phyloP scores from a whole-genome alignment of 2,329 filamentous ascomycete genomes.

The Phialophora macrospora region DNA sequence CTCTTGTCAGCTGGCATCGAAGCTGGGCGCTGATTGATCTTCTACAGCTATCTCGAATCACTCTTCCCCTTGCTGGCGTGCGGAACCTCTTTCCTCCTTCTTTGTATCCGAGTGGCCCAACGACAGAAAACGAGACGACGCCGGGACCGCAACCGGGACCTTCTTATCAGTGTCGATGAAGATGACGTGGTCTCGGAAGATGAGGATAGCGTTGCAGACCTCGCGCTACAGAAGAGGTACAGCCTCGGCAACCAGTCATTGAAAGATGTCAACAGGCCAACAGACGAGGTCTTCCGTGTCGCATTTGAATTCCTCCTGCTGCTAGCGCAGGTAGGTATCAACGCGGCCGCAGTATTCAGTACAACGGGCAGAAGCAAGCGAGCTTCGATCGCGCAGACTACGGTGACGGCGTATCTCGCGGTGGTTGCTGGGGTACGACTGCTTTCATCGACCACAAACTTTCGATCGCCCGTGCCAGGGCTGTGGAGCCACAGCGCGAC shows the following conservation, averaged over 20 bases:
- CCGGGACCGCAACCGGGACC: slow-evolving; percentile 36
- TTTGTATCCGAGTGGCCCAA: slow-evolving; percentile 19
- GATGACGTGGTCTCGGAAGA: slow-evolving; percentile 61
- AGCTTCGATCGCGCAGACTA: slow-evolving; percentile 59
- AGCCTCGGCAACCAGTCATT: slow-evolving; percentile 56
- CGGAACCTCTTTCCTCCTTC: slow-evolving; percentile 66
- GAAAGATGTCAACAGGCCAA: slow-evolving; percentile 75
- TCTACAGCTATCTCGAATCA: slow-evolving; percentile 73
- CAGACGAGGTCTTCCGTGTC: slow-evolving; percentile 72
- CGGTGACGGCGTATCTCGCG: slow-evolving; percentile 81
- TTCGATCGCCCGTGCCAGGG: slow-evolving; percentile 69
- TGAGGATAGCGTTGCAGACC: slow-evolving; percentile 57
- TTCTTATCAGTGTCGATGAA: slow-evolving; percentile 57
- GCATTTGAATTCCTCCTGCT: slow-evolving; percentile 77
- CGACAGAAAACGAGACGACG: slow-evolving; percentile 14
- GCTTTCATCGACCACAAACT: slow-evolving; percentile 62
- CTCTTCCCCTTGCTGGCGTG: slow-evolving; percentile 77
- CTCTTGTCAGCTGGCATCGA: background rate
- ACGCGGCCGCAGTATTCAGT: slow-evolving; percentile 59
- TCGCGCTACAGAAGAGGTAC: slow-evolving; percentile 61
- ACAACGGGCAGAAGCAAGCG: slow-evolving; percentile 6
- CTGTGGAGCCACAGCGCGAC: slow-evolving; percentile 92
- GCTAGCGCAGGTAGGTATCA: slow-evolving; percentile 69
- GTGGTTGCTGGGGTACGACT: slow-evolving; percentile 74
- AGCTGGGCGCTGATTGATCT: slow-evolving; percentile 10